Conservation (phyloP, 164 flowering plant genomes). For the Berberis vulgaris region DNA sequence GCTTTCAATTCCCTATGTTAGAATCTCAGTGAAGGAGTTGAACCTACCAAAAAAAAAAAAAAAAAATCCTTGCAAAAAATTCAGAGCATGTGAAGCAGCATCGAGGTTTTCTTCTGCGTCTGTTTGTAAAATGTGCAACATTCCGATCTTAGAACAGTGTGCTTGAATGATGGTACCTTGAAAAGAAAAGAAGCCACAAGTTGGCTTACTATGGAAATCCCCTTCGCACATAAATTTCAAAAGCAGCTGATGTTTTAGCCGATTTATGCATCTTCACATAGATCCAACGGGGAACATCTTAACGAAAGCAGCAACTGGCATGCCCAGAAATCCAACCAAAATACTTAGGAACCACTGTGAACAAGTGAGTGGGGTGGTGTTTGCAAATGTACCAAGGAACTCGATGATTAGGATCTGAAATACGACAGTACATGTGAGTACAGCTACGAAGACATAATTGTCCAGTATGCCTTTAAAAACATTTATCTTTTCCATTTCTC, state of each 20-base stretch:
- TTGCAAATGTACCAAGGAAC: constrained; percentile 78
- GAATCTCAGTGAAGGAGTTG: neutral
- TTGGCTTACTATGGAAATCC: neutral
- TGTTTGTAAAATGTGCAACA: too few species aligned
- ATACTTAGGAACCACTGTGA: constrained; percentile 68
- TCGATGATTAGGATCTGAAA: constrained; percentile 79
- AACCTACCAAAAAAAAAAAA: too few species aligned
- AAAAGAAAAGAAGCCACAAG: constrained; percentile 1
- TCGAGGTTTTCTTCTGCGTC: too few species aligned
- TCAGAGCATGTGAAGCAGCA: too few species aligned
- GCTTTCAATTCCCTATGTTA: neutral
- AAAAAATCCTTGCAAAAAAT: too few species aligned
- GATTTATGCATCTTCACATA: neutral
- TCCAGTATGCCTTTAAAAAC: constrained; percentile 73
- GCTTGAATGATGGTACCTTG: neutral
- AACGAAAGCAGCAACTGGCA: constrained; percentile 85
- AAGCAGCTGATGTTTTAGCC: neutral
- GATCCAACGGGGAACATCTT: constrained; percentile 76
- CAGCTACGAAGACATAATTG: constrained; percentile 75
- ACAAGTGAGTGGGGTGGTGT: constrained; percentile 63
- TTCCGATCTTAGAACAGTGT: too few species aligned
- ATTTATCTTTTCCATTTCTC: constrained; percentile 88
- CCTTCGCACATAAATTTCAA: neutral
- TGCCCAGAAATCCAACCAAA: constrained; percentile 70
- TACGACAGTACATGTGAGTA: constrained; percentile 51